Base-by-base conservation (phyloP, 441 rosid genomes). In the Monsonia emarginata region DNA sequence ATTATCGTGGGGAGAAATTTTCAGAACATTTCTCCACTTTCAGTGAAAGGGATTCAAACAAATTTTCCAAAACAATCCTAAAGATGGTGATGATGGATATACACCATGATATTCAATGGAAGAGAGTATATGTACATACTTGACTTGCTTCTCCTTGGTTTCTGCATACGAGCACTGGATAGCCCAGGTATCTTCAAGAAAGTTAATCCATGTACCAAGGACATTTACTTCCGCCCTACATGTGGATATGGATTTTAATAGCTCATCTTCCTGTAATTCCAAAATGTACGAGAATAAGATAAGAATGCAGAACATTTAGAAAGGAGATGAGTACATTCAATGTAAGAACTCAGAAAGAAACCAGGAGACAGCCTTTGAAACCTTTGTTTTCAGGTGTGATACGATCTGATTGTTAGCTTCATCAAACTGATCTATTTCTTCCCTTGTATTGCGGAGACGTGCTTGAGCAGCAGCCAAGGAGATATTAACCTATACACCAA, bases 321-420 rank as follows among this genome's bases (percentile, higher is more conserved):
- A 18, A 11, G 56, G 11, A 6, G 56, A 48, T 18, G 19, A 6
- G 56, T 48, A 6, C 25, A 18, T 67, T 26, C 40, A 57, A 21
- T 16, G 31, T 61, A 7, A 10, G 31, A 64, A 70, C 64, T 66
- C 42, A 0, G 58, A 25, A 56, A 65, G 65, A 66, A 36, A 76
- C 40, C 54, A 25, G 25, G 46, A 50, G 16, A 61, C 18, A 59
- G 71, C 65, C 72, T 58, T 60, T 26, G 34, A 69, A 68, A 95
- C 99, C 99, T 91, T 95, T 67, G 86, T 76, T 77, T 82, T 86
- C 78, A 89, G 77, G 85, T 91, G 99, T 70, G 82, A 88, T 61
- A 95, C 73, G 65, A 95, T 89, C 80, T 95, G 90, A 80, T 81
- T 85, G 81, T 88, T 95, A 69, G 99, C 99, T 82, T 91, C 97